phyloP scores from a whole-genome alignment of 2,329 filamentous ascomycete genomes.

The Didymella pomorum region DNA sequence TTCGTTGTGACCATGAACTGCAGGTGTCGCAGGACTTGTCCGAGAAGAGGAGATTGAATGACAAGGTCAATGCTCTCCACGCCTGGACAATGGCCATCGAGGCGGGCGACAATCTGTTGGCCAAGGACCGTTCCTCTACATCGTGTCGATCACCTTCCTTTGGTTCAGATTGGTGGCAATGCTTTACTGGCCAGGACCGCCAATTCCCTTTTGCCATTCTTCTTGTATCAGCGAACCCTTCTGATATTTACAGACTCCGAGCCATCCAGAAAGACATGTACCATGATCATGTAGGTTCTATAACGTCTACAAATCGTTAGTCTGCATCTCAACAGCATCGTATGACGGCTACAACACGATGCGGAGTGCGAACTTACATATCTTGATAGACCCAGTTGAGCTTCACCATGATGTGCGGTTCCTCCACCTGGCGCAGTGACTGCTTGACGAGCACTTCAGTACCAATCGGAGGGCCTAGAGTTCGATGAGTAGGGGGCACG shows the following conservation, averaged over 20 bases:
- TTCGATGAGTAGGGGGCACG: not conserved
- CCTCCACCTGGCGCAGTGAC: not conserved
- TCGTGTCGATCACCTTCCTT: not conserved
- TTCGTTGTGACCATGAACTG: too few relatives aligned
- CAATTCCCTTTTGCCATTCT: not conserved
- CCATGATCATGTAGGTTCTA: slow-evolving; percentile 1
- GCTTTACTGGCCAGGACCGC: not conserved
- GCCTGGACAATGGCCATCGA: not conserved
- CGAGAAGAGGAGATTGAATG: not conserved
- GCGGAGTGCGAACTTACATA: not conserved
- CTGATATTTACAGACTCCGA: slow-evolving; percentile 11
- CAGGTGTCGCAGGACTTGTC: not conserved
- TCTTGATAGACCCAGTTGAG: not conserved
- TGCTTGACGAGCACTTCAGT: not conserved
- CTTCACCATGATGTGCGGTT: slow-evolving; percentile 1
- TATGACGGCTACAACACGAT: not conserved
- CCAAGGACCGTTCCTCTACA: not conserved
- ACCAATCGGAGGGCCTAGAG: not conserved
- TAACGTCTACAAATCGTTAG: not conserved
- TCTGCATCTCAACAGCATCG: not conserved
- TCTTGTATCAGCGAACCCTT: not conserved
- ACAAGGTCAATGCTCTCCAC: not conserved
- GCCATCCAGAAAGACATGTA: slow-evolving; percentile 22
- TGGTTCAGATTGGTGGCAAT: not conserved
- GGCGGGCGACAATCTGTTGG: not conserved